Evolutionary conservation across 305 asterid genomes (phyloP), one percentile per base, ranked within the genome.

Genomic region (Solanum chacoense): DNA sequence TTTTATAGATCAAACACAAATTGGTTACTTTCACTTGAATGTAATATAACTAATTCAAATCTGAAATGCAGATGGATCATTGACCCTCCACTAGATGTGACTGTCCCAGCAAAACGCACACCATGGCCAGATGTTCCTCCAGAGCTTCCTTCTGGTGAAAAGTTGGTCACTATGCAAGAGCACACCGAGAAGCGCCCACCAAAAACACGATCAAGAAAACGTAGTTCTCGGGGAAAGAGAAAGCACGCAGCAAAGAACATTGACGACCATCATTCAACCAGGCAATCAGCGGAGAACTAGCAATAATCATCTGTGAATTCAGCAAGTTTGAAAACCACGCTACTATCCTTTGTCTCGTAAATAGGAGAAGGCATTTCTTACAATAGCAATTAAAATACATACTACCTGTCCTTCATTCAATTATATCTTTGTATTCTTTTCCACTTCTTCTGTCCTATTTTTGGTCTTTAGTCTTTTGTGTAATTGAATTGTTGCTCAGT

Each of bases 91-190:
- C 85, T 98, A 80, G 97, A 96, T 71, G 94, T 98, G 78, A 96
- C 97, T 0, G 95, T 98, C 91, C 95, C 98, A 16, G 98, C 98
- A 87, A 96, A 94, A 90, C 98, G 92, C 90, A 96, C 98, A 16
- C 99, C 99, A 32, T 98, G 99, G 99, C 99, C 99, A 0, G 98
- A 95, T 88, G 91, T 95, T 91, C 97, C 99, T 73, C 98, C 98
- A 1, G 98, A 98, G 79, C 95, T 96, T 91, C 95, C 96, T 22
- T 84, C 94, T 40, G 76, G 75, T 85, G 97, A 92, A 81, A 93
- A 95, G 91, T 90, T 88, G 87, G 89, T 71, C 77, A 86, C 50
- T 11, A 84, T 91, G 85, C 94, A 94, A 67, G 96, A 93, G 88
- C 91, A 37, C 89, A 85, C 92, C 0, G 98, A 95, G 86, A 95